Percentiles rank a stretch among this genome's conserved stretches.
These are phyloP conservation scores for Russula sp. DNA, from an alignment of 768 basidiomycete genomes.

Conservation along the genomic window DNA sequence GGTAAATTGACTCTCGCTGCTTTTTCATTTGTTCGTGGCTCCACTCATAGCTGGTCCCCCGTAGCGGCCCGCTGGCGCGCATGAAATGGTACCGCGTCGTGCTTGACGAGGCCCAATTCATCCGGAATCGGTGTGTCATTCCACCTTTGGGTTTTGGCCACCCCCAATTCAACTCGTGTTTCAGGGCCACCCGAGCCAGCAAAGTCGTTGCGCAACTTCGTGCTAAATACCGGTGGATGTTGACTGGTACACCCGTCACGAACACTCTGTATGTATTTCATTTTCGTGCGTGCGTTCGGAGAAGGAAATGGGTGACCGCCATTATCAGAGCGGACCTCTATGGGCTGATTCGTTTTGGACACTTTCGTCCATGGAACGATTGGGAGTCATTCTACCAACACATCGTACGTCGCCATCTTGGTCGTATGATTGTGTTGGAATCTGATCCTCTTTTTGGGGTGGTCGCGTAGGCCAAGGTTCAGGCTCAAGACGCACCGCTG, in stretches of 20 bases:
- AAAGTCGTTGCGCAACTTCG: constrained; percentile 52
- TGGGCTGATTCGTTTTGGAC: constrained; percentile 61
- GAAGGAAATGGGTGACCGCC: not conserved
- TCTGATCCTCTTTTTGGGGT: not conserved
- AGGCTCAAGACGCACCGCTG: constrained; percentile 48
- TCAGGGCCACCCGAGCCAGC: constrained; percentile 50
- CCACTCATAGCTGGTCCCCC: not conserved
- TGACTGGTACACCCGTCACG: constrained; percentile 71
- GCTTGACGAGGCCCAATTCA: constrained; percentile 75
- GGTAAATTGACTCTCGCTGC: constrained; percentile 30
- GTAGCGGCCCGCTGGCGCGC: constrained; percentile 50
- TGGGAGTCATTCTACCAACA: constrained; percentile 59
- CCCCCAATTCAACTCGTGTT: not conserved
- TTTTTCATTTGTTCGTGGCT: not conserved
- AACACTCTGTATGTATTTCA: constrained; percentile 47
- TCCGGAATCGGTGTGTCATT: constrained; percentile 49
- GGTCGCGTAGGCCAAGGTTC: constrained; percentile 39
- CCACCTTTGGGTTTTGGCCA: not conserved
- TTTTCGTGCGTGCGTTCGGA: not conserved
- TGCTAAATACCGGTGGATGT: constrained; percentile 66
- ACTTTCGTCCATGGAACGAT: constrained; percentile 63
- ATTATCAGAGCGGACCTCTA: constrained; percentile 55
- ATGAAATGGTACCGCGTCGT: constrained; percentile 62
- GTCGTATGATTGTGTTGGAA: not conserved
- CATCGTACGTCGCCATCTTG: constrained; percentile 33